Conservation (phyloP, 148 eudicot species). For the Nepenthes mirabilis region DNA sequence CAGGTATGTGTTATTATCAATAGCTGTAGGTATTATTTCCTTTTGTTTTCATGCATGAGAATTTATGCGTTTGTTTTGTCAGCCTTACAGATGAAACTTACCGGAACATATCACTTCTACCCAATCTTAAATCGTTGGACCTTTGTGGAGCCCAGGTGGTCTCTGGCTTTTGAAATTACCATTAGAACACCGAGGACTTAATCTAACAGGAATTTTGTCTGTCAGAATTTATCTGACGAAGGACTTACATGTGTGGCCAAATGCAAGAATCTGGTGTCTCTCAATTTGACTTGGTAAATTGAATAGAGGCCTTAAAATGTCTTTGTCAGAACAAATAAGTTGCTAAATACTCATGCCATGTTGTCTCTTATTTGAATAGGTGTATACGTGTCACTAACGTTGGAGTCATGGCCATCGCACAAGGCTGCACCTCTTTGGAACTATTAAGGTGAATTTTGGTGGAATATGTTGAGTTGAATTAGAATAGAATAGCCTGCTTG, state of each 20-base stretch:
- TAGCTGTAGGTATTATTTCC: background rate
- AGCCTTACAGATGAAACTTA: conserved; percentile 77
- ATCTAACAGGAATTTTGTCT: conserved; percentile 12
- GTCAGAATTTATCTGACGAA: conserved; percentile 71
- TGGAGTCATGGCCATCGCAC: conserved; percentile 67
- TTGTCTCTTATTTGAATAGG: conserved; percentile 31
- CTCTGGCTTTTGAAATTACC: background rate
- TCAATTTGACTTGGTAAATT: conserved; percentile 73
- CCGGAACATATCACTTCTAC: conserved; percentile 46
- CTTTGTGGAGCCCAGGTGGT: conserved; percentile 98
- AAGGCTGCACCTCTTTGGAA: conserved; percentile 69
- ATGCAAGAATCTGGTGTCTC: conserved; percentile 63
- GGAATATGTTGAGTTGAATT: too few species aligned
- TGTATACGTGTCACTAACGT: conserved; percentile 67
- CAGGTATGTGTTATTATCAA: conserved; percentile 24
- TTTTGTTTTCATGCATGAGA: background rate
- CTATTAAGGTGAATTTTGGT: conserved; percentile 16
- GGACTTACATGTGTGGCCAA: conserved; percentile 64
- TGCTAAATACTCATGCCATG: background rate
- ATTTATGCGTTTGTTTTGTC: conserved; percentile 11
- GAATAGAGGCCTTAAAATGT: background rate
- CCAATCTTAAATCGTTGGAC: conserved; percentile 66
- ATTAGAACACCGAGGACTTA: conserved; percentile 1
- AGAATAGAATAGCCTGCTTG: too few species aligned
- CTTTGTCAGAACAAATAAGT: background rate